A percentile compares a stretch with the other conserved stretches of the same genome.
These are phyloP conservation scores for Aspergillus sp. DNA, from an alignment of 2,329 filamentous ascomycete genomes.

Conservation along the genomic window DNA sequence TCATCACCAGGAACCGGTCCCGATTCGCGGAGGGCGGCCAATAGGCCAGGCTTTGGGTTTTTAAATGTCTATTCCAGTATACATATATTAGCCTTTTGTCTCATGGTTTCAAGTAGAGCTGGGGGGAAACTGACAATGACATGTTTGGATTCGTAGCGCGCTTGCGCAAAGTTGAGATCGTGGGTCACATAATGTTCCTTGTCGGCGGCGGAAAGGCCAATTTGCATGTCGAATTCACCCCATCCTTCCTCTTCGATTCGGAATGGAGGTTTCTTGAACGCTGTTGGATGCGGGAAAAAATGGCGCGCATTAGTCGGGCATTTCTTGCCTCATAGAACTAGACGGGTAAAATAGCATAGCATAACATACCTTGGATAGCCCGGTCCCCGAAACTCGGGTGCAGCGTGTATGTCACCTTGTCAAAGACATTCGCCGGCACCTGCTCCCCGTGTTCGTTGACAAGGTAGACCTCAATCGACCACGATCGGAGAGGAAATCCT, in stretches of 20 bases:
- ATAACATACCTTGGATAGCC: constrained; percentile 68
- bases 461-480: constrained; percentile 82
- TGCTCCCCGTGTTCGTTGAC: constrained; percentile 83
- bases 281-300: constrained; percentile 40
- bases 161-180: constrained; percentile 84
- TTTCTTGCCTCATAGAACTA: neutral
- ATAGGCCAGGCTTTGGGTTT: constrained; percentile 83
- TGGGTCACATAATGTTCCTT: constrained; percentile 82
- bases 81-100: constrained; percentile 1
- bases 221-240: constrained; percentile 96
- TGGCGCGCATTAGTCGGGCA: neutral
- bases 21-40: constrained; percentile 74
- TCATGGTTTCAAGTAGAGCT: neutral
- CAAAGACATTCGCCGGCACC: constrained; percentile 77
- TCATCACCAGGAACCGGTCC: constrained; percentile 75
- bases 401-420: constrained; percentile 86
- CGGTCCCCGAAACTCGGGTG: constrained; percentile 89
- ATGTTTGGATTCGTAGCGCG: constrained; percentile 79
- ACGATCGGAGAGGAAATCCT: constrained; percentile 87
- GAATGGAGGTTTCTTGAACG: constrained; percentile 81
- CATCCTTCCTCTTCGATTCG: constrained; percentile 89
- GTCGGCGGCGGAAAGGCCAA: constrained; percentile 75
- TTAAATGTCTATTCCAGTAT: constrained; percentile 62
- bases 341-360: constrained; percentile 1
- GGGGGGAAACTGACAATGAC: constrained; percentile 51